Percentiles rank a stretch among this genome's conserved stretches.
phyloP scores from a whole-genome alignment of 305 asterid species.

The Ajuga reptans region DNA sequence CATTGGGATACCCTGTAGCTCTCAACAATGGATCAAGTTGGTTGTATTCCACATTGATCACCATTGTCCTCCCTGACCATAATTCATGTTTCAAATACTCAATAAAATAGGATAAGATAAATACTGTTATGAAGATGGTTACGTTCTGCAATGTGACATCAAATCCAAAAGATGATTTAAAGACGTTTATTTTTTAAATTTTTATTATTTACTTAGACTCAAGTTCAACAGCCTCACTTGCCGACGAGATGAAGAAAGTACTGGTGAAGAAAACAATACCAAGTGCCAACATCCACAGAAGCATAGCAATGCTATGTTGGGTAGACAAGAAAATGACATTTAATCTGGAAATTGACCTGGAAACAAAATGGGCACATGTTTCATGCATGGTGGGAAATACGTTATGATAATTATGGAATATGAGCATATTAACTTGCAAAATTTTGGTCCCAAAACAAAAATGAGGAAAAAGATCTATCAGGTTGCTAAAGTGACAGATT shows the following conservation, averaged over 20 bases:
- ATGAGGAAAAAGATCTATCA: not conserved
- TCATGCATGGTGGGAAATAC: not conserved
- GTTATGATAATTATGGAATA: not conserved
- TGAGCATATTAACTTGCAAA: not conserved
- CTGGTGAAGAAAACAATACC: constrained; percentile 3
- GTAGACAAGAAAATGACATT: not conserved
- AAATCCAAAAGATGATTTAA: not conserved
- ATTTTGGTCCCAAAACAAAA: not conserved
- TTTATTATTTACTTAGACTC: not conserved
- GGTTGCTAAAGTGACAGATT: not conserved
- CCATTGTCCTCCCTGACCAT: constrained; percentile 84
- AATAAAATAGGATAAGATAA: constrained; percentile 6
- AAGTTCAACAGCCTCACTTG: not conserved
- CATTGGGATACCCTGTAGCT: constrained; percentile 86
- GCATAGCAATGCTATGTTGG: not conserved
- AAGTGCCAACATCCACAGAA: not conserved
- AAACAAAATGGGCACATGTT: not conserved
- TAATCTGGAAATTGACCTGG: not conserved
- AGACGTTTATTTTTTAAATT: not conserved
- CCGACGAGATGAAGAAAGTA: not conserved
- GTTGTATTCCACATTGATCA: constrained; percentile 98
- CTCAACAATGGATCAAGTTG: constrained; percentile 97
- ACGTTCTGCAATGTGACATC: not conserved
- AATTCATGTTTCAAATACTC: constrained; percentile 16
- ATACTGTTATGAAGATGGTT: constrained; percentile 13